phyloP scores from a whole-genome alignment of 768 basidiomycete species.

The Serendipita vermifera region DNA sequence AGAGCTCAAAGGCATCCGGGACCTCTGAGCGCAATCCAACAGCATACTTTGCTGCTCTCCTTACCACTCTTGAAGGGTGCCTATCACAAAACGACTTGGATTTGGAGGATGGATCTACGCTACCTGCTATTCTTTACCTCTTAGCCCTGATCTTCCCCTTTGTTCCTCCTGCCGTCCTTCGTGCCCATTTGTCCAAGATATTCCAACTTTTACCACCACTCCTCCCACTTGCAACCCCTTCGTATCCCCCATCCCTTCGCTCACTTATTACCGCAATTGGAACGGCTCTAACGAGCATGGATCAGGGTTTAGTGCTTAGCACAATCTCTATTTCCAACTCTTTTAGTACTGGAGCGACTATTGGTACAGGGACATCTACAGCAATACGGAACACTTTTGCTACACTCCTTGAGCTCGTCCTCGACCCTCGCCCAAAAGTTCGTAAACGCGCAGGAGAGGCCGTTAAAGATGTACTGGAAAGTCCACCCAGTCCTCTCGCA shows the following conservation, averaged over 20 bases:
- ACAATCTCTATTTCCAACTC: constrained; percentile 13
- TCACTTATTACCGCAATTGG: constrained; percentile 75
- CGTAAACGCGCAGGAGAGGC: constrained; percentile 81
- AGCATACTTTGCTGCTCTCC: constrained; percentile 88
- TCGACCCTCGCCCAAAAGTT: constrained; percentile 89
- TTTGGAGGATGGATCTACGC: constrained; percentile 53
- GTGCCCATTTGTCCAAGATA: constrained; percentile 56
- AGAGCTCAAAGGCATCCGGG: not conserved
- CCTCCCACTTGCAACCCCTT: constrained; percentile 44
- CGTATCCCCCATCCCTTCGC: constrained; percentile 66
- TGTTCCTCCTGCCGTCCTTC: constrained; percentile 68
- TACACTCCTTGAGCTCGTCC: constrained; percentile 64
- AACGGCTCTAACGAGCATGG: constrained; percentile 52
- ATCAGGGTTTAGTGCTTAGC: constrained; percentile 34
- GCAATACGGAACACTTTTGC: constrained; percentile 68
- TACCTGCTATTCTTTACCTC: constrained; percentile 78
- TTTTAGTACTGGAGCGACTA: not conserved
- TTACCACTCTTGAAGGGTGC: constrained; percentile 71
- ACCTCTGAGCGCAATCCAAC: constrained; percentile 34
- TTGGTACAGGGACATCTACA: not conserved
- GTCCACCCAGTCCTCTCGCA: constrained; percentile 62
- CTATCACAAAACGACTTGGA: constrained; percentile 37
- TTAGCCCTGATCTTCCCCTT: constrained; percentile 64
- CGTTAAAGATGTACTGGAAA: constrained; percentile 59
- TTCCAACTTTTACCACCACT: constrained; percentile 65